Evolutionary conservation across 2,329 filamentous ascomycete species (phyloP), one percentile per base, ranked within the genome.

Genomic region (Cladosporium oxysporum): DNA sequence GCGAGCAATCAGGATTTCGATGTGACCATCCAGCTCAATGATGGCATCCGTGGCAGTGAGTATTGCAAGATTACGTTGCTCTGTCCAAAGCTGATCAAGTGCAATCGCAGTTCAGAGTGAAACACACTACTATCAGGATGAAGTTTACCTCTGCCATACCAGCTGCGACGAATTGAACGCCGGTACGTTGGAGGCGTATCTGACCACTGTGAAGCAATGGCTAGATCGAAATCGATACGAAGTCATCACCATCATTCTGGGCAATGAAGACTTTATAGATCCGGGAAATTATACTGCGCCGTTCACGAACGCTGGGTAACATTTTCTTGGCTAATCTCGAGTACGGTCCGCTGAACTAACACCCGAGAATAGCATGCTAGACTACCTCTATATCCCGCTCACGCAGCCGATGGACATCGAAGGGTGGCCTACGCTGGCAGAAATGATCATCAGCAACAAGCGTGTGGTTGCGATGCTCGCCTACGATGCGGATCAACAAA

Each of bases 341-440:
- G 10, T 14, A 6, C 31, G n/a, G 1, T 5, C 3, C 31, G 21
- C 5, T 37, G 26, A 1, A 11, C 53, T 58, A 28, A 58, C 6
- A 5, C n/a, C 8, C 2, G 10, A 10, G 11, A 12, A 16, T 0
- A 92, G 92, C 5, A 84, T 97, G 28, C 80, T 86, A 26, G 84
- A 88, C 58, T 92, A 91, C 74, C 83, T 90, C 29, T 97, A 93
- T 78, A 84, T 84, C 5, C 91, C 93, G 0, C 83, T 88, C 0
- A 85, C 88, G 66, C 82, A 88, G 28, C 91, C 90, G 16, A 91
- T 95, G 88, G 80, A 81, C 0, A 78, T 91, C 41, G 81, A 88
- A 29, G 88, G 92, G 78, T 97, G 93, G 93, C 93, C 93, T 0
- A 93, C 91, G 0, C 83, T 97, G 1, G 87, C 86, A n/a, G 85